phyloP scores from a whole-genome alignment of 768 basidiomycete genomes.

The Psilocybe cubensis region DNA sequence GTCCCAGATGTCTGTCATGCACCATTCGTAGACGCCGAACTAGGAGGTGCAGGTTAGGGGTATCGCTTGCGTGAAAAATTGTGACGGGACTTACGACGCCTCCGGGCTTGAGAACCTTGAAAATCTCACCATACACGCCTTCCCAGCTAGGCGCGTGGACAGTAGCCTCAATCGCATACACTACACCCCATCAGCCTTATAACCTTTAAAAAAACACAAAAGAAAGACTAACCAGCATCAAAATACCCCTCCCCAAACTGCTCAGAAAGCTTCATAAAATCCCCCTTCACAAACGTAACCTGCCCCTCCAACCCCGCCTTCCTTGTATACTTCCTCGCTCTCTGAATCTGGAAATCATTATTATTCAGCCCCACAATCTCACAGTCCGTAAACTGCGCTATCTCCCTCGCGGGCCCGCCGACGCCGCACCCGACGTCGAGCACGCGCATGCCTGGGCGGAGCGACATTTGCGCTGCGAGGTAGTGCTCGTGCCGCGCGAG shows the following conservation, averaged over 20 bases:
- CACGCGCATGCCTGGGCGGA: conserved; percentile 92
- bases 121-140: conserved; percentile 93
- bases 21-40: conserved; percentile 99
- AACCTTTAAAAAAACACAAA: background rate
- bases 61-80: conserved; percentile 17
- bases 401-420: conserved; percentile 95
- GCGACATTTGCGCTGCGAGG: conserved; percentile 82
- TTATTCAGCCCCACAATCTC: conserved; percentile 90
- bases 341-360: conserved; percentile 92
- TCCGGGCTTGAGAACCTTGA: conserved; percentile 94
- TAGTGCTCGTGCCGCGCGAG: conserved; percentile 97
- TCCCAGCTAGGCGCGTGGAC: conserved; percentile 96
- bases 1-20: conserved; percentile 96
- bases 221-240: conserved; percentile 81
- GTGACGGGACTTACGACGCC: conserved; percentile 65
- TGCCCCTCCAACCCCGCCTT: conserved; percentile 75
- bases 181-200: conserved; percentile 40
- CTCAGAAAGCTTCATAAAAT: conserved; percentile 94
- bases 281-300: conserved; percentile 86
- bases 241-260: conserved; percentile 92
- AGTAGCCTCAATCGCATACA: conserved; percentile 98
- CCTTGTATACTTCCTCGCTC: conserved; percentile 84
- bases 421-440: conserved; percentile 99
- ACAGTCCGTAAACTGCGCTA: conserved; percentile 88
- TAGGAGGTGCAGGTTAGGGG: conserved; percentile 31